Evolutionary conservation across 805 yeast genomes (phyloP).

Genomic region (Pichia gijzeniarum): DNA sequence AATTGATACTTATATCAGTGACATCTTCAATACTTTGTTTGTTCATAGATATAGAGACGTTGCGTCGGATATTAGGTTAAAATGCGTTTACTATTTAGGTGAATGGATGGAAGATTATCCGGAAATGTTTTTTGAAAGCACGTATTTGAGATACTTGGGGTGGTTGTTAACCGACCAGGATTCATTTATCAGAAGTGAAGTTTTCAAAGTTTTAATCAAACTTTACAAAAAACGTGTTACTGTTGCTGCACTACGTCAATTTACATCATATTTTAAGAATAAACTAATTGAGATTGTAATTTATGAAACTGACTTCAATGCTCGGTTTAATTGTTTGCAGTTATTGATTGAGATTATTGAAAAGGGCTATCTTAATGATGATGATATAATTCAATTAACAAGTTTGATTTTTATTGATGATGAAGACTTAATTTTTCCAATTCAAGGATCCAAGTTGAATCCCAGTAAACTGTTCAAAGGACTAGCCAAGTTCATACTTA

Average conservation of each 20-base stretch:
- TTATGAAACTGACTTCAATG: constrained; percentile 49
- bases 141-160: constrained; percentile 71
- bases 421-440: constrained; percentile 23
- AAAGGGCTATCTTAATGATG: constrained; percentile 58
- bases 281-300: constrained; percentile 60
- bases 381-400: constrained; percentile 42
- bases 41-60: constrained; percentile 76
- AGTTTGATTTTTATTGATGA: constrained; percentile 32
- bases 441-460: constrained; percentile 18
- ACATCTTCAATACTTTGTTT: constrained; percentile 60
- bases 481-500: constrained; percentile 47
- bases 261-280: constrained; percentile 64
- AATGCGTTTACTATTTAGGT: constrained; percentile 59
- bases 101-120: constrained; percentile 68
- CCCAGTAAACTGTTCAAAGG: constrained; percentile 35
- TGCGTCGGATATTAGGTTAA: constrained; percentile 64
- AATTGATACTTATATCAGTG: constrained; percentile 52
- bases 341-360: constrained; percentile 50
- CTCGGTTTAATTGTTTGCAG: constrained; percentile 44
- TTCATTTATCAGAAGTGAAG: constrained; percentile 57
- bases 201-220: constrained; percentile 46
- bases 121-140: constrained; percentile 60
- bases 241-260: constrained; percentile 66
- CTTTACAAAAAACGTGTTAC: constrained; percentile 39
- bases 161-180: constrained; percentile 77